Evolutionary conservation across 1,284 basidiomycete genomes (phyloP).

Genomic region (Trichosporon sp.): DNA sequence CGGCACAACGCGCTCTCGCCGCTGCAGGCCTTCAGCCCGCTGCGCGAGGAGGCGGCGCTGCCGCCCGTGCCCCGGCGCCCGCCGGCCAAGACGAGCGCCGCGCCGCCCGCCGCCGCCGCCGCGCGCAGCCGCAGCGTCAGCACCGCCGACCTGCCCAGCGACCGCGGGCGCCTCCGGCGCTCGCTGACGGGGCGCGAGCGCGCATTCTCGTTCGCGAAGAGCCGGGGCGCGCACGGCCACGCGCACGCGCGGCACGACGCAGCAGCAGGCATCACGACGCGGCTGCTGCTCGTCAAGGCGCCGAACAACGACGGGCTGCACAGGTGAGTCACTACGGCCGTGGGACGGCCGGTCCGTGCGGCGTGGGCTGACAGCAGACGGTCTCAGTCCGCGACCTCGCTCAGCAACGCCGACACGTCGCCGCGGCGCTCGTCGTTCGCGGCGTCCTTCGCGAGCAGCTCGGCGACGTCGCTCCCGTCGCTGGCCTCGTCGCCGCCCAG

Average conservation of each 20-base stretch:
- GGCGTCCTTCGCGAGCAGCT: slow-evolving; percentile 8
- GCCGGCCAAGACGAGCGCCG: background rate
- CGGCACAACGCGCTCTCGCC: slow-evolving; percentile 43
- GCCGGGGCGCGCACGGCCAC: slow-evolving; percentile 1
- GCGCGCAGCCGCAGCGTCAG: background rate
- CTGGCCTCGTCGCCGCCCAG: slow-evolving; percentile 28
- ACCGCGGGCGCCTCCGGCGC: slow-evolving; percentile 1
- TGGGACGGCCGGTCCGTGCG: slow-evolving; percentile 19
- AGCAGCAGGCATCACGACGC: slow-evolving; percentile 21
- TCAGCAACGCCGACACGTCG: slow-evolving; percentile 21
- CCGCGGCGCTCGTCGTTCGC: slow-evolving; percentile 15
- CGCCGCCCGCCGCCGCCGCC: background rate
- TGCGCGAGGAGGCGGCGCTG: slow-evolving; percentile 13
- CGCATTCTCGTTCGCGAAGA: background rate
- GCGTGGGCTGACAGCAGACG: slow-evolving; percentile 20
- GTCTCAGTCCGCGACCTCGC: slow-evolving; percentile 35
- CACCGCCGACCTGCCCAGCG: background rate
- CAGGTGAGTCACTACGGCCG: slow-evolving; percentile 10
- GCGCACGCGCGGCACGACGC: too few species aligned
- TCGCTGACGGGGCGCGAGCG: slow-evolving; percentile 17
- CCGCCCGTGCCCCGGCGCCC: background rate
- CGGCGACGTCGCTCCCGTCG: slow-evolving; percentile 37
- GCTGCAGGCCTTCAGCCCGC: slow-evolving; percentile 45
- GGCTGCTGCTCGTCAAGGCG: slow-evolving; percentile 46
- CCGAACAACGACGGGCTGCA: slow-evolving; percentile 25